phyloP scores from a whole-genome alignment of 441 rosid genomes.

The Bocquillonia castaneifolia region DNA sequence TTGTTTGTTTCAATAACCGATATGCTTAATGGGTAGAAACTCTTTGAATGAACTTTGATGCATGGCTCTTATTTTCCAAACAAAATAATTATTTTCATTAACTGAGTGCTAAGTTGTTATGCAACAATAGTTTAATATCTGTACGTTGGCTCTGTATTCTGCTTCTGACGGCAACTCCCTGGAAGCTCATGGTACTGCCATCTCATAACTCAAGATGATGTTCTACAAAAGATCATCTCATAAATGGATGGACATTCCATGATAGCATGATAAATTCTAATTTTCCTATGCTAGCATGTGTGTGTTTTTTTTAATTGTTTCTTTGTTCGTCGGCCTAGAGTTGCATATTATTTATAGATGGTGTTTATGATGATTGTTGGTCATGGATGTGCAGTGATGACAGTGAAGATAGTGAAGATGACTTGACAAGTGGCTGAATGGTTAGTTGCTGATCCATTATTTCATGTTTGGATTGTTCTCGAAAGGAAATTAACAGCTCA shows the following conservation, averaged over 20 bases:
- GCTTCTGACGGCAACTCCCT: neutral
- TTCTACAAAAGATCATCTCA: neutral
- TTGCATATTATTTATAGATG: neutral
- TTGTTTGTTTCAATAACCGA: neutral
- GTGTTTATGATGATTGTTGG: constrained; percentile 5
- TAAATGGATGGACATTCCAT: neutral
- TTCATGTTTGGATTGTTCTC: constrained; percentile 6
- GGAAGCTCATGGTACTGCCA: neutral
- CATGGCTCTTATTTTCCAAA: neutral
- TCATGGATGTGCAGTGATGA: constrained; percentile 60
- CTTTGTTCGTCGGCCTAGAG: neutral
- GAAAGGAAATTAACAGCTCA: neutral
- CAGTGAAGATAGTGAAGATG: constrained; percentile 77
- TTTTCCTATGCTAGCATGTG: neutral
- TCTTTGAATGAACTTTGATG: neutral
- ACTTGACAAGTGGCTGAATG: constrained; percentile 45
- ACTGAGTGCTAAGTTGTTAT: neutral
- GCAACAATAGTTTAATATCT: neutral
- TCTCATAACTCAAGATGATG: neutral
- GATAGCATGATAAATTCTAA: neutral
- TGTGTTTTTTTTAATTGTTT: neutral
- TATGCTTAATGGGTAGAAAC: no score
- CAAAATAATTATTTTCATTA: neutral
- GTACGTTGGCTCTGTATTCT: neutral
- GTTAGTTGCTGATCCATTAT: constrained; percentile 4